Evolutionary conservation across 73 alveolate genomes (phyloP), one percentile per base, ranked within the genome.

Genomic region (Breviolum minutum): DNA sequence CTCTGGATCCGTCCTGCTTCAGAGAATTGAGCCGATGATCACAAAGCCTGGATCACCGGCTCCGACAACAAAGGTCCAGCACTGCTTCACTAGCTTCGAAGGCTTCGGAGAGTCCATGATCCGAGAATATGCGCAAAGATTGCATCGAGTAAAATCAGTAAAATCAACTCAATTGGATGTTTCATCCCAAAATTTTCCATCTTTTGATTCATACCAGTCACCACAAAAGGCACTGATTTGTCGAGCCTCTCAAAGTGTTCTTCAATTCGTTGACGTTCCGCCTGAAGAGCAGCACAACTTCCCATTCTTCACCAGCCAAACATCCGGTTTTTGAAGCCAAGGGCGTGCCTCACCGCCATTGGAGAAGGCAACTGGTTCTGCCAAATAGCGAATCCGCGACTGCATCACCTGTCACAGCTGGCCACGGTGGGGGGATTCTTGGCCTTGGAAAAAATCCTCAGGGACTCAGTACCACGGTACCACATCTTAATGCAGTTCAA

Each of bases 291-390:
- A 12, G 63, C 29, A 24, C 91, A 17, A 16, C 54, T 40, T 40
- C 3, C 54, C 82, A 32, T 13, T 20, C 83, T 19, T 14, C 32
- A 24, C 40, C 40, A 14, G 10, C 40, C 5, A 40, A 40, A 40
- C 0, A 40, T 3, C 5, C 54, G 54, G 54, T 3, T 3, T 3
- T 40, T 40, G 54, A 40, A 40, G 54, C 40, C 83, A 19, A 5
- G 32, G 29, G n/a, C 63, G 32, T 16, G 62, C 98, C 90, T 92
- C 98, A 29, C 98, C 98, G 7, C 98, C 98, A 48, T 82, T 82
- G 48, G 98, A 92, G 91, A 92, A 92, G 79, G 98, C 98, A 30
- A 92, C 76, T 14, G 98, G 98, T 30, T 92, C 98, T 12, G 98
- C 90, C 81, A 92, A 66, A 66, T 60, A 66, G 48, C 98, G 98